These are phyloP conservation scores for Ulvella scutata DNA, from an alignment of 139 green algal genomes.

Conservation along the genomic window DNA sequence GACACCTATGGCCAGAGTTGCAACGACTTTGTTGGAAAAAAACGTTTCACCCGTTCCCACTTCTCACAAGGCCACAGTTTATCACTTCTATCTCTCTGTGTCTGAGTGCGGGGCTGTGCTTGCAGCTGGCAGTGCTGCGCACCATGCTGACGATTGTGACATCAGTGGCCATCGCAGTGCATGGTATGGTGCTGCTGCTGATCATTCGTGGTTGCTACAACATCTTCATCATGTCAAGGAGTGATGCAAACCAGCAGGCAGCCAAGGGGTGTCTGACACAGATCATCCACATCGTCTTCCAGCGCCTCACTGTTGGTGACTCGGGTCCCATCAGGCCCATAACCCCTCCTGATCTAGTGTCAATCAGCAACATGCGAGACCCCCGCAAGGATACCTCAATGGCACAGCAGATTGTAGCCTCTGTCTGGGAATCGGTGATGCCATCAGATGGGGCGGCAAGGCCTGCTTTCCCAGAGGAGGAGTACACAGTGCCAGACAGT, in stretches of 20 bases:
- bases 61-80: too few relatives aligned
- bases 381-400: neutral
- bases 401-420: neutral
- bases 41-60: too few relatives aligned
- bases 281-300: slow-evolving; percentile 94
- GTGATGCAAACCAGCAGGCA: slow-evolving; percentile 79
- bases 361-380: neutral
- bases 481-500: neutral
- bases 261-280: slow-evolving; percentile 92
- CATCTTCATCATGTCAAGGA: slow-evolving; percentile 76
- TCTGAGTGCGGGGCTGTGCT: neutral
- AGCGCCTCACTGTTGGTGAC: slow-evolving; percentile 46
- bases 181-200: slow-evolving; percentile 67
- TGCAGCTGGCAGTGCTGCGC: neutral
- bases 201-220: slow-evolving; percentile 90
- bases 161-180: slow-evolving; percentile 57
- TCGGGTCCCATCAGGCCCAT: neutral
- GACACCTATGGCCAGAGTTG: too few relatives aligned
- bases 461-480: neutral
- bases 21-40: too few relatives aligned
- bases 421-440: neutral
- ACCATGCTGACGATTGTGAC: slow-evolving; percentile 76
- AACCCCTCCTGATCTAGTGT: neutral
- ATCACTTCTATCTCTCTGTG: too few relatives aligned
- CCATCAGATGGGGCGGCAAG: neutral